Percentiles rank a stretch among this genome's conserved stretches.
These are phyloP conservation scores for Alternaria tenuissima DNA, from an alignment of 2,329 filamentous ascomycete species.

Conservation along the genomic window DNA sequence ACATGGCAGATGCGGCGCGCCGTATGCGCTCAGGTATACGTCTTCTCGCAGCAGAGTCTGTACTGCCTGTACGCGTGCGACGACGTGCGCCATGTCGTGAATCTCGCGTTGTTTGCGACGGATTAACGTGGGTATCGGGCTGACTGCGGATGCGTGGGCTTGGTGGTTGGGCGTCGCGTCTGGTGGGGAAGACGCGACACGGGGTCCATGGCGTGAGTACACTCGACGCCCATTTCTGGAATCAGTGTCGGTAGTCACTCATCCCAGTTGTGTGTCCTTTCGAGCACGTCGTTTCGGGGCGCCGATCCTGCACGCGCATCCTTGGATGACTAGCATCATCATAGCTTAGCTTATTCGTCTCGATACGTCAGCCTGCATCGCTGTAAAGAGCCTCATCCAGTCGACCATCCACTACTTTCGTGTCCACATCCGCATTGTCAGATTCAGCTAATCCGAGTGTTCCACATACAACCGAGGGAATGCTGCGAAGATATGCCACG, in stretches of 20 bases:
- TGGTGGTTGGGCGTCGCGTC: neutral
- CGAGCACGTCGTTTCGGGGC: neutral
- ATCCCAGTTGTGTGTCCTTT: neutral
- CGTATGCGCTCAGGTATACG: slow-evolving; percentile 6
- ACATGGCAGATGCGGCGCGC: neutral
- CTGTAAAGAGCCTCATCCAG: slow-evolving; percentile 2
- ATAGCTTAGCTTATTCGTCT: neutral
- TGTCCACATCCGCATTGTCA: neutral
- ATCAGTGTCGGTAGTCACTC: neutral
- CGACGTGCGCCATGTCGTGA: neutral
- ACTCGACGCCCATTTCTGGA: neutral
- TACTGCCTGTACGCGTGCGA: slow-evolving; percentile 3
- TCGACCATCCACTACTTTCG: neutral
- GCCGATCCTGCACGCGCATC: neutral
- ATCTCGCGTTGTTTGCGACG: neutral
- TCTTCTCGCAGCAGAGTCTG: slow-evolving; percentile 17
- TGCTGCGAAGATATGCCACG: slow-evolving; percentile 47
- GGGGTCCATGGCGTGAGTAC: slow-evolving; percentile 15
- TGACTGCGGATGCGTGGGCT: neutral
- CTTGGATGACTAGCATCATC: neutral
- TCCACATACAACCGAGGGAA: slow-evolving; percentile 14
- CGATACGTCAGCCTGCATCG: neutral
- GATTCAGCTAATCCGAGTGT: neutral
- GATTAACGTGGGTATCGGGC: neutral
- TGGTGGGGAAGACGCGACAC: slow-evolving; percentile 19